phyloP scores from a whole-genome alignment of 2,329 filamentous ascomycete genomes.

The Coniochaeta prunicola region DNA sequence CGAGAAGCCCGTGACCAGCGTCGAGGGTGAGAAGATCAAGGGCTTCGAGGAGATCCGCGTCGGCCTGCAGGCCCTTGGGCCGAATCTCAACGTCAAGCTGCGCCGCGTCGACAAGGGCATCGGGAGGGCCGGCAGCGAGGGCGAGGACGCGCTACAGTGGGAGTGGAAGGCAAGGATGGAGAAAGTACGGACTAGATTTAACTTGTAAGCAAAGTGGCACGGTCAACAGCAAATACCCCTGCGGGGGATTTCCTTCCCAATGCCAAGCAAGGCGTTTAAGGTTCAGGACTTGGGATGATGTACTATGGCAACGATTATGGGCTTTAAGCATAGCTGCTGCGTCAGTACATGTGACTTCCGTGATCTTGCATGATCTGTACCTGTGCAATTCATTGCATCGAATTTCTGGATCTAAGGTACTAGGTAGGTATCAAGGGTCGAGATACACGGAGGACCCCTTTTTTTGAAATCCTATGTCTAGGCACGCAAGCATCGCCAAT shows the following conservation, averaged over 20 bases:
- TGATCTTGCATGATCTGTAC: neutral
- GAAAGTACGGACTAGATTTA: slow-evolving; percentile 88
- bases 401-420: neutral
- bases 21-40: slow-evolving; percentile 75
- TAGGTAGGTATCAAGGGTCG: neutral
- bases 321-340: neutral
- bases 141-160: slow-evolving; percentile 79
- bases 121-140: slow-evolving; percentile 56
- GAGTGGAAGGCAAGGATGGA: slow-evolving; percentile 96
- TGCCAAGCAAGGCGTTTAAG: neutral
- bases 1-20: slow-evolving; percentile 77
- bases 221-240: neutral
- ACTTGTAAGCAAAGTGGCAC: slow-evolving; percentile 50
- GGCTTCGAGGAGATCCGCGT: slow-evolving; percentile 81
- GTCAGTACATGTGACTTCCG: neutral
- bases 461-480: neutral
- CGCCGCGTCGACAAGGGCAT: slow-evolving; percentile 88
- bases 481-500: neutral
- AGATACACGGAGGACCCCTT: neutral
- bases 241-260: neutral
- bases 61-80: slow-evolving; percentile 60
- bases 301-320: neutral
- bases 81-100: slow-evolving; percentile 64
- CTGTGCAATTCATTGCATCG: neutral
- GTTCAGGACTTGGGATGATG: neutral